A percentile compares a stretch with the other conserved stretches of the same genome.
Conservation (phyloP, 106 monocot species). For the Triglochin maritima region DNA sequence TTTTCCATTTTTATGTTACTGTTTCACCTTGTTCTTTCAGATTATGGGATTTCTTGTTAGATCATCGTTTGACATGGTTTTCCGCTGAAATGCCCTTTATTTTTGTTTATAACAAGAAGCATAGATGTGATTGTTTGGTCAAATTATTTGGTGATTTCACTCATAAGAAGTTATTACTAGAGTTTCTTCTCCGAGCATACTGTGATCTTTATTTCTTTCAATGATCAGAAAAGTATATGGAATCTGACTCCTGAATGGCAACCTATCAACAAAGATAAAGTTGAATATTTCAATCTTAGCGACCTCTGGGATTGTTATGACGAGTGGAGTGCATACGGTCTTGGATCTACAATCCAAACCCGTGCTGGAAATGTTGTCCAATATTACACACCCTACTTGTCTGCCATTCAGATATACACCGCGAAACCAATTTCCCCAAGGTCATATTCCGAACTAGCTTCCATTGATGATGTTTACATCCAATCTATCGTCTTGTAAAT, state of each 20-base stretch:
- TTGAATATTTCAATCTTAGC: constrained; percentile 45
- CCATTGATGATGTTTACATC: too few species aligned
- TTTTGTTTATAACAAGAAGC: too few species aligned
- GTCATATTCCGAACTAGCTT: too few species aligned
- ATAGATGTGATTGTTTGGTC: too few species aligned
- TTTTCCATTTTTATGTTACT: too few species aligned
- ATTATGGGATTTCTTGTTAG: too few species aligned
- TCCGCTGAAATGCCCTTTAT: too few species aligned
- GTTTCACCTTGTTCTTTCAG: too few species aligned
- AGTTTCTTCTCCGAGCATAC: too few species aligned
- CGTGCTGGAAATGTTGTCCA: constrained; percentile 29
- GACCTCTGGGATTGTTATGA: constrained; percentile 73
- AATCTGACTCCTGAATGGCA: constrained; percentile 7
- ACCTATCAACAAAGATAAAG: constrained; percentile 1
- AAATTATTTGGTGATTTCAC: too few species aligned
- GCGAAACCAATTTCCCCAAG: constrained; percentile 15
- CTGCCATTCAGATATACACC: constrained; percentile 83
- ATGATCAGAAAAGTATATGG: background rate
- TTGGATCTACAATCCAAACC: constrained; percentile 31
- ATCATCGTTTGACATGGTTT: too few species aligned
- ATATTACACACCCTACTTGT: constrained; percentile 65
- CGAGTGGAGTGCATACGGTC: constrained; percentile 84
- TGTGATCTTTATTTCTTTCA: background rate
- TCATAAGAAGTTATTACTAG: too few species aligned
- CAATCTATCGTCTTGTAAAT: background rate